Evolutionary conservation across 1,139 yeast genomes (phyloP).

Genomic region (Geotrichum citri-aurantii): DNA sequence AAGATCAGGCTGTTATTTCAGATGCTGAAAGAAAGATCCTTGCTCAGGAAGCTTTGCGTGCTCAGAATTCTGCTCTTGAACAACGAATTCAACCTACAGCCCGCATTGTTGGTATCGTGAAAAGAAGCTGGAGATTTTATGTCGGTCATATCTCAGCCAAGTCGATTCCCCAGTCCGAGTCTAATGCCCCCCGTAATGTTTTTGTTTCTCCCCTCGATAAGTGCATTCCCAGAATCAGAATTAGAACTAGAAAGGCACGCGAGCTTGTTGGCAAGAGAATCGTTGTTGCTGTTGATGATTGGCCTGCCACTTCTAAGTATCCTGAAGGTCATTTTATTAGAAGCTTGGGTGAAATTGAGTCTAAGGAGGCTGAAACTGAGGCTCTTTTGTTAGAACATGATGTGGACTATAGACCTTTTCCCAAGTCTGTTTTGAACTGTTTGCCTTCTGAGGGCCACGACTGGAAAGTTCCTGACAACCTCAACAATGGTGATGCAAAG

Average conservation of each 20-base stretch:
- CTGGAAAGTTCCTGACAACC: slow-evolving; percentile 77
- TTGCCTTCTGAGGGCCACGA: slow-evolving; percentile 88
- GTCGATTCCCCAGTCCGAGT: slow-evolving; percentile 53
- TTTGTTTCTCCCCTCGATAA: slow-evolving; percentile 86
- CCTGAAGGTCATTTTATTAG: slow-evolving; percentile 96
- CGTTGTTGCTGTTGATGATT: slow-evolving; percentile 84
- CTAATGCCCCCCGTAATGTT: slow-evolving; percentile 60
- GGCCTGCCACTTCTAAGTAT: slow-evolving; percentile 79
- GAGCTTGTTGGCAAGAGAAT: slow-evolving; percentile 82
- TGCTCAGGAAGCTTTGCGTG: slow-evolving; percentile 66
- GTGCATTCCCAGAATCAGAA: slow-evolving; percentile 79
- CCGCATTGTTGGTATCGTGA: slow-evolving; percentile 76
- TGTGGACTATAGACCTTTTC: slow-evolving; percentile 93
- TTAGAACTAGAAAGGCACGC: slow-evolving; percentile 78
- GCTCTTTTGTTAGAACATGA: slow-evolving; percentile 91
- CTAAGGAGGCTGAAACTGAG: slow-evolving; percentile 94
- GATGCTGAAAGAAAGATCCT: slow-evolving; percentile 71
- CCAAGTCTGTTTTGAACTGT: slow-evolving; percentile 87
- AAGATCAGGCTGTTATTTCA: slow-evolving; percentile 46
- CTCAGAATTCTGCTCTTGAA: slow-evolving; percentile 46
- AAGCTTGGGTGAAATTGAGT: slow-evolving; percentile 81
- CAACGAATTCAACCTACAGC: slow-evolving; percentile 79
- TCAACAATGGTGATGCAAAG: slow-evolving; percentile 45
- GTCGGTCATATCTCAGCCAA: slow-evolving; percentile 91
- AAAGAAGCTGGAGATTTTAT: slow-evolving; percentile 93